phyloP scores from a whole-genome alignment of 169 alveolate species.

The Eimeria zaria region DNA sequence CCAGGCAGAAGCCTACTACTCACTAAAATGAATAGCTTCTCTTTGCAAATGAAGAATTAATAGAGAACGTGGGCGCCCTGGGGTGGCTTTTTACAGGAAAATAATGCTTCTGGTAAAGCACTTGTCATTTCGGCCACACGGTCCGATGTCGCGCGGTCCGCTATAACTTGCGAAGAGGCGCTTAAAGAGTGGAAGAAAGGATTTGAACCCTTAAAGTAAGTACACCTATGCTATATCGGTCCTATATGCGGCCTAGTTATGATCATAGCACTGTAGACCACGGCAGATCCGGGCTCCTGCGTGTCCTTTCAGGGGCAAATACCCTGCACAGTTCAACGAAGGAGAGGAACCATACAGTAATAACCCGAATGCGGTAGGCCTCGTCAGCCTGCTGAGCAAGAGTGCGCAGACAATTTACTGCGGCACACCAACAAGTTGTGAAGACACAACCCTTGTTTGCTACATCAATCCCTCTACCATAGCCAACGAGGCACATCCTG shows the following conservation, averaged over 20 bases:
- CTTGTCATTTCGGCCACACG: slow-evolving; percentile 49
- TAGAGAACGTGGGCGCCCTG: background rate
- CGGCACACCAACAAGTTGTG: background rate
- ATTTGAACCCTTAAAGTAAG: background rate
- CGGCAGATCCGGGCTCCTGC: background rate
- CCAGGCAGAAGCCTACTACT: background rate
- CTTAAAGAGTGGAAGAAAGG: slow-evolving; percentile 14
- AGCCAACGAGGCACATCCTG: background rate
- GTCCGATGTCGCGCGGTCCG: background rate
- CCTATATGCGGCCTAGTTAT: background rate
- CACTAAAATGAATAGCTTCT: background rate
- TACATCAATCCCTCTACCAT: slow-evolving; percentile 9
- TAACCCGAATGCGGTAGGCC: slow-evolving; percentile 38
- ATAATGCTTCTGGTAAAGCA: background rate
- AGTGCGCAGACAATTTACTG: background rate
- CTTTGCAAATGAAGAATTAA: background rate
- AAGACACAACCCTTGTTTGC: background rate
- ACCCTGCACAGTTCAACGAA: slow-evolving; percentile 11
- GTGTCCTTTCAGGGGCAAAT: background rate
- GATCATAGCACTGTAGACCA: background rate
- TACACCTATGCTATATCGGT: background rate
- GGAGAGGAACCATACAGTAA: background rate
- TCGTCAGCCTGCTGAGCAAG: slow-evolving; percentile 19
- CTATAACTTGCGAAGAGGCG: slow-evolving; percentile 44
- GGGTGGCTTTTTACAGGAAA: background rate